Evolutionary conservation across 1,139 yeast species (phyloP), one percentile per base, ranked within the genome.

Genomic region (Geotrichum restrictum): DNA sequence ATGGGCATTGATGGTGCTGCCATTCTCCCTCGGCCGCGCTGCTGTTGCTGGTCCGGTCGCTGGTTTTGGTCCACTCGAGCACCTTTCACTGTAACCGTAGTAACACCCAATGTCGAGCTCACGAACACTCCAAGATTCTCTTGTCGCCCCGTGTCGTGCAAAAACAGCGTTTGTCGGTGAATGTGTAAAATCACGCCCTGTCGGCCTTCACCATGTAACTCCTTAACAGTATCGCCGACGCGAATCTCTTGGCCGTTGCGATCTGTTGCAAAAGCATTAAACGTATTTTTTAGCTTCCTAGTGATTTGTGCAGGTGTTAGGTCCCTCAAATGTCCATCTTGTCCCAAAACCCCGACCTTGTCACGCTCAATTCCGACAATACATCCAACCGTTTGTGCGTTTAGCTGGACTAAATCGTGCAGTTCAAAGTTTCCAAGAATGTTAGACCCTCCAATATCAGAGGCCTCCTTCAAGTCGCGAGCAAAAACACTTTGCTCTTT

Each of bases 41-140:
- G 65, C 52, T 43, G 59, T 62, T 33, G 72, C 74, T 39, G 72
- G 74, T 62, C 69, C 72, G 70, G 41, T 5, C 42, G 34, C 62
- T 83, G 82, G 45, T 81, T 77, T 59, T 87, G 74, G 64, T 87
- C 94, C 11, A 75, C 69, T 62, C 83, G 75, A 13, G 85, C 81
- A 51, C 86, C 91, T 70, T 88, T 89, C 29, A 95, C 86, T 3
- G 96, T 82, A 50, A 89, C 80, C 5, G 96, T 87, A 58, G 84
- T 81, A 38, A 93, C 89, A 64, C 85, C 85, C 68, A 81, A 75
- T 39, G 89, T 80, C 60, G 82, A 82, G 37, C 84, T 81, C 40
- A 85, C 96, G 70, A 91, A 91, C 8, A 93, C 89, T 71, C 98
- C 98, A 56, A 89, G 80, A 68, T 93, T 89, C 67, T 91, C 98